phyloP scores from a whole-genome alignment of 805 yeast genomes.

The Metschnikowia noctiluminum region DNA sequence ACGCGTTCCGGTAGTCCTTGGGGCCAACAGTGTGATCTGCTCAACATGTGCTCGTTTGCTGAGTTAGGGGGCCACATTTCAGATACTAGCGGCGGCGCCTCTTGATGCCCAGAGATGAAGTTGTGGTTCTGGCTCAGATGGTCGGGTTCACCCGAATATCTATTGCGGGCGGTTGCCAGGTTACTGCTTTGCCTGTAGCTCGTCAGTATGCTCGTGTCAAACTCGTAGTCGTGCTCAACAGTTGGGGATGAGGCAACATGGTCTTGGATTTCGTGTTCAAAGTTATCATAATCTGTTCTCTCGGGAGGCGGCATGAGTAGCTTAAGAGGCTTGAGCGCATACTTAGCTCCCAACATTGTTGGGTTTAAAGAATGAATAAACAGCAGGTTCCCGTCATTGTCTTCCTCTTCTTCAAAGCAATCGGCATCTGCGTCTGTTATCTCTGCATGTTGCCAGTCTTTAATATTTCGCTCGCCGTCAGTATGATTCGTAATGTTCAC shows the following conservation, averaged over 20 bases:
- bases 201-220: slow-evolving; percentile 21
- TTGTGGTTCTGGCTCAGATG: background rate
- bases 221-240: slow-evolving; percentile 24
- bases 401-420: background rate
- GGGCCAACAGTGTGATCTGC: background rate
- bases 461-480: background rate
- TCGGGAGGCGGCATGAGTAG: slow-evolving; percentile 28
- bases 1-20: slow-evolving; percentile 1
- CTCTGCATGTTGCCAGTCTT: slow-evolving; percentile 4
- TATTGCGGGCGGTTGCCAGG: background rate
- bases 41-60: background rate
- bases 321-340: slow-evolving; percentile 33
- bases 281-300: background rate
- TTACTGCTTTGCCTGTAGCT: background rate
- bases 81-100: background rate
- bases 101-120: background rate
- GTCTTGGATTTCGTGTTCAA: background rate
- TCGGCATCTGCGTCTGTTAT: background rate
- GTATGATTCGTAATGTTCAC: background rate
- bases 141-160: background rate
- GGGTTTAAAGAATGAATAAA: slow-evolving; percentile 30
- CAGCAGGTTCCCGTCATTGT: slow-evolving; percentile 9
- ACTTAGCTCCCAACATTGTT: slow-evolving; percentile 39
- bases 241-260: slow-evolving; percentile 1
- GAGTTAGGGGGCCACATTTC: background rate